A percentile compares a stretch with the other conserved stretches of the same genome.
Evolutionary conservation across 768 basidiomycete genomes (phyloP).

Genomic region (Mycena epipterygia): DNA sequence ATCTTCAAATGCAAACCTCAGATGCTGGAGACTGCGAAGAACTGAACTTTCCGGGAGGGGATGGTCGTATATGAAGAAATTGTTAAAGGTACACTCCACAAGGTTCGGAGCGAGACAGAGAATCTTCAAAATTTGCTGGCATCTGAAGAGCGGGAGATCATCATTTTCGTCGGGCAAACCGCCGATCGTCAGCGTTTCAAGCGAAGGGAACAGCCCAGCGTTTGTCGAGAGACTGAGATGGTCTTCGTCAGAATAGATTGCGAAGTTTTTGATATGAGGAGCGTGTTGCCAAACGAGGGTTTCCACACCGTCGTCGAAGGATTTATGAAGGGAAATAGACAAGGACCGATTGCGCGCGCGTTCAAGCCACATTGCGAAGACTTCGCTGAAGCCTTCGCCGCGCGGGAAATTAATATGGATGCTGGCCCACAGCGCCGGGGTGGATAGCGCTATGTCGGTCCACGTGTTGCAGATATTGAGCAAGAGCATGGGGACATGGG

Average conservation of each 20-base stretch:
- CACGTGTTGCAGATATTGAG: too few relatives aligned
- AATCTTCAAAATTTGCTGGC: not conserved
- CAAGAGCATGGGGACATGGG: too few relatives aligned
- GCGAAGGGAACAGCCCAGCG: not conserved
- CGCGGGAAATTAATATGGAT: not conserved
- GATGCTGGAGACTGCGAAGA: not conserved
- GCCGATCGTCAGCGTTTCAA: not conserved
- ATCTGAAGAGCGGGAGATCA: not conserved
- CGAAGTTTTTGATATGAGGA: not conserved
- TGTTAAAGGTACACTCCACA: not conserved
- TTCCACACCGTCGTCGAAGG: not conserved
- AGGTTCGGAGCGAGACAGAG: slow-evolving; percentile 8
- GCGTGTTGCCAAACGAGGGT: not conserved
- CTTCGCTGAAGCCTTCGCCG: not conserved
- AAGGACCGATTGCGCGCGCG: not conserved
- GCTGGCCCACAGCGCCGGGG: too few relatives aligned
- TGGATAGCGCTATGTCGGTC: too few relatives aligned
- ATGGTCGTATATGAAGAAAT: not conserved
- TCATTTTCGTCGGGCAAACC: not conserved
- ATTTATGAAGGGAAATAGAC: not conserved
- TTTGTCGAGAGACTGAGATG: not conserved
- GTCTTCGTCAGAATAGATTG: not conserved
- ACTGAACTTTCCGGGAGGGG: not conserved
- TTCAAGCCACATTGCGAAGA: not conserved
- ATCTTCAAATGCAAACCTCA: not conserved